Evolutionary conservation across 306 rosid genomes (phyloP), one percentile per base, ranked within the genome.

Genomic region (Rosa chinensis): DNA sequence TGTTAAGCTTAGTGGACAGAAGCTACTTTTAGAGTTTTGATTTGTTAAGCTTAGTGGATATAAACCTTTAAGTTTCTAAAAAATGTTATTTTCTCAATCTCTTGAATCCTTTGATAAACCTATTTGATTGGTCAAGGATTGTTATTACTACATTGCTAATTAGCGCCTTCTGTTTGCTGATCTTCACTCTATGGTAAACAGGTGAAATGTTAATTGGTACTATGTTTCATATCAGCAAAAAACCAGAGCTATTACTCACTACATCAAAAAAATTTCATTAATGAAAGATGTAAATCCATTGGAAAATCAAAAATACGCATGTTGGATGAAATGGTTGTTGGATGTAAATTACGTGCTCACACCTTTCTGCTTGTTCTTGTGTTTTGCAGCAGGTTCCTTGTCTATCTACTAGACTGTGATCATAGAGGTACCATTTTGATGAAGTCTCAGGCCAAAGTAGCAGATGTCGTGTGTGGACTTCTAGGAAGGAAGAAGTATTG

Each of bases 361-460:
- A 64, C 11, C 50, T 37, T 14, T 53, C 42, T 71, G 8, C 44
- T 23, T 63, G 21, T 48, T 80, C 14, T 56, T 78, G 47, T 45
- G 77, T 72, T 78, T 35, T 40, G n/a, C 70, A 64, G 79, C 89
- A 93, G 97, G 90, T 93, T 79, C 92, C 97, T 6, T 90, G 90
- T 81, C 89, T 91, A 0, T 1, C 32, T 59, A 11, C 39, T 63
- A 63, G 17, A 32, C 42, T 63, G 69, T 63, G 20, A 63, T 63
- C 69, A 32, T 14, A 9, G 69, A 32, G 18, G 69, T 4, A 25
- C 42, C 69, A 63, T 28, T 14, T 32, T 64, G 44, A 13, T 64
- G 44, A 64, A 64, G 43, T 64, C 70, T 14, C 44, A 2, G 70
- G 70, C 68, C 0, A 28, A 28, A 62, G 68, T 28, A 62, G 68